Base-by-base conservation (phyloP, 441 rosid genomes). In the Euphorbia celastroides region DNA sequence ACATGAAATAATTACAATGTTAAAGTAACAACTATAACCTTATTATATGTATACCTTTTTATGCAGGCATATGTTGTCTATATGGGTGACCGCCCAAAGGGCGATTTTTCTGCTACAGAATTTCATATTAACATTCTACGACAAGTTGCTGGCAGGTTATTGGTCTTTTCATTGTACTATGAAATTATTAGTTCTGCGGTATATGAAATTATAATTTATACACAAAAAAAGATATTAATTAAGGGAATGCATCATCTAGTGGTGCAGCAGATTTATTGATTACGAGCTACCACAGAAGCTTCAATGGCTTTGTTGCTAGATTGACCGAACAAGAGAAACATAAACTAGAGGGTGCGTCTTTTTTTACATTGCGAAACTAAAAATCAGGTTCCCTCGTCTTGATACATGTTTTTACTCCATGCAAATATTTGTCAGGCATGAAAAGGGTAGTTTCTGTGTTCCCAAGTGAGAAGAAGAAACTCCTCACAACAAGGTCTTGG, bases 41-140 rank as follows among this genome's bases (percentile, higher is more conserved):
- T n/a, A n/a, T n/a, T n/a, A n/a, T n/a, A n/a, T n/a, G n/a, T n/a
- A n/a, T n/a, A n/a, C n/a, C n/a, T n/a, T n/a, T n/a, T n/a, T 71
- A 81, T 55, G 82, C 68, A 44, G 83, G 75, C 75, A 80, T 85
- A 84, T 87, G 86, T 12, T 23, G 84, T 80, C 13, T 80, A 76
- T 65, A 72, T 78, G 81, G 86, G 85, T 0, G 67, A 70, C 14
- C 77, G 26, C 20, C 75, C 74, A 1, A 48, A 63, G n/a, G 80
- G 65, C 2, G 74, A 71, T 10, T 51, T 72, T 58, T 62, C 70
- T 9, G 65, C 70, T 17, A n/a, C 75, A 26, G 8, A 61, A 7
- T 46, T 44, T 57, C 79, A 81, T 60, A 23, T 46, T 7, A 77
- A 55, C 62, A 74, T 77, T 62, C 75, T 84, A n/a, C 66, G 68